Evolutionary conservation across 2,329 filamentous ascomycete species (phyloP), one percentile per base, ranked within the genome.

Genomic region (Penicillium sp.): DNA sequence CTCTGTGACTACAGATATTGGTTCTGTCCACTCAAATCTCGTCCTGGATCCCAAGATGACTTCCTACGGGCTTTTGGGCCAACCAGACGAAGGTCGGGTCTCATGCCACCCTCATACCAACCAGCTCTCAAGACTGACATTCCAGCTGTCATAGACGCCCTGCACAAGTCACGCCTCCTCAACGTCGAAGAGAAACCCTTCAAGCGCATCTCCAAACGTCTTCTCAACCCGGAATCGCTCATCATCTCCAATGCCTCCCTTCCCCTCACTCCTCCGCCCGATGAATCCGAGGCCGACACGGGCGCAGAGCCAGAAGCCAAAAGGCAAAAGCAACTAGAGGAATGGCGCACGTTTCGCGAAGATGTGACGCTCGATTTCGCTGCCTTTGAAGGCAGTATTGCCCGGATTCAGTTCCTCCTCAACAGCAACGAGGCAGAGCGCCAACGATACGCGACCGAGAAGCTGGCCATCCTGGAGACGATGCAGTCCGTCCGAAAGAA

Each of bases 111-210:
- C 39, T 52, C 17, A 20, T 39, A 49, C 50, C 52, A 62, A 28
- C 48, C 50, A 51, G 41, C 15, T 60, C 61, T 55, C 6, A 59
- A 57, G 55, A 52, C 66, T 70, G 63, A 71, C 62, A 37, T 25
- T 53, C 17, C 34, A 54, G 43, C 56, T 57, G 7, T 49, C 58
- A 43, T 68, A 88, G 89, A 92, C 75, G 88, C 92, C 64, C 88
- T 97, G 39, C 94, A 97, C 81, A 94, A 93, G 71, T 85, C 85
- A 34, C 91, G 94, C 43, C 89, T 97, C 4, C 85, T 97, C 39
- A 90, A 91, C 64, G 89, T 97, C 62, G 94, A 98, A 81, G 91
- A 96, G 73, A 92, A 92, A 59, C 92, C 92, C 0, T 97, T 96
- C 81, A 91, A 91, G 75, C 89, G 93, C 61, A 87, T 97, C 60